phyloP scores from a whole-genome alignment of 163 green algal species.

The Chlorella variabilis region DNA sequence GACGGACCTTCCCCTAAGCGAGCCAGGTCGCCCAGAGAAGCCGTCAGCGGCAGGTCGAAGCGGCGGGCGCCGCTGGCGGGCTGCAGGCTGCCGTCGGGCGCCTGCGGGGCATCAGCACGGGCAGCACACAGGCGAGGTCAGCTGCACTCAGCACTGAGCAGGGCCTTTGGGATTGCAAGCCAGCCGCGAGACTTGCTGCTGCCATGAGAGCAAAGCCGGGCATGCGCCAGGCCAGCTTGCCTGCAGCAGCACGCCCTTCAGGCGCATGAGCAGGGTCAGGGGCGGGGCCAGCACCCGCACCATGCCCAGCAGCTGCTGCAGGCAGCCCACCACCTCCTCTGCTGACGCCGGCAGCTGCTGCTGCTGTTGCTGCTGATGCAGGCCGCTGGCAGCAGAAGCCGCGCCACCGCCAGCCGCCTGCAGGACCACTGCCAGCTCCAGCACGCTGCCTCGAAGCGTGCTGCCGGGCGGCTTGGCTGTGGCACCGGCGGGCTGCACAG shows the following conservation, averaged over 20 bases:
- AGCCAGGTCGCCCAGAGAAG: not conserved
- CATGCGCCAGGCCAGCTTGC: not conserved
- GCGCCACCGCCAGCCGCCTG: not conserved
- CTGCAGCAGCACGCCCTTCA: slow-evolving; percentile 18
- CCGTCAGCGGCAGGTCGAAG: not conserved
- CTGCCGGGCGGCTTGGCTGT: slow-evolving; percentile 16
- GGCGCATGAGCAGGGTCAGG: slow-evolving; percentile 20
- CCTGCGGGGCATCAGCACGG: slow-evolving; percentile 1
- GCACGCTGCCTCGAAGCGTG: slow-evolving; percentile 3
- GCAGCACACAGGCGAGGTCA: not conserved
- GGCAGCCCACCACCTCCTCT: slow-evolving; percentile 11
- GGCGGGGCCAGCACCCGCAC: slow-evolving; percentile 28
- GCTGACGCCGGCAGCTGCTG: not conserved
- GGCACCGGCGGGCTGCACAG: not conserved
- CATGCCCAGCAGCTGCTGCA: slow-evolving; percentile 36
- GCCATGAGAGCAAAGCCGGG: too few species aligned
- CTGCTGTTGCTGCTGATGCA: not conserved
- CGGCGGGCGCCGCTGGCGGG: slow-evolving; percentile 15
- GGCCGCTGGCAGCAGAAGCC: not conserved
- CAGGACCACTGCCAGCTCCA: not conserved
- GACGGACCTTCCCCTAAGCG: slow-evolving; percentile 4
- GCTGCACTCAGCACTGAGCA: not conserved
- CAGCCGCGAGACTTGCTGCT: too few species aligned
- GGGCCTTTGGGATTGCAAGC: too few species aligned
- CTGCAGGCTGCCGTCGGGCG: slow-evolving; percentile 4